Percentiles rank a stretch among this genome's conserved stretches.
Evolutionary conservation across 768 basidiomycete genomes (phyloP).

Genomic region (Calocera viscosa): DNA sequence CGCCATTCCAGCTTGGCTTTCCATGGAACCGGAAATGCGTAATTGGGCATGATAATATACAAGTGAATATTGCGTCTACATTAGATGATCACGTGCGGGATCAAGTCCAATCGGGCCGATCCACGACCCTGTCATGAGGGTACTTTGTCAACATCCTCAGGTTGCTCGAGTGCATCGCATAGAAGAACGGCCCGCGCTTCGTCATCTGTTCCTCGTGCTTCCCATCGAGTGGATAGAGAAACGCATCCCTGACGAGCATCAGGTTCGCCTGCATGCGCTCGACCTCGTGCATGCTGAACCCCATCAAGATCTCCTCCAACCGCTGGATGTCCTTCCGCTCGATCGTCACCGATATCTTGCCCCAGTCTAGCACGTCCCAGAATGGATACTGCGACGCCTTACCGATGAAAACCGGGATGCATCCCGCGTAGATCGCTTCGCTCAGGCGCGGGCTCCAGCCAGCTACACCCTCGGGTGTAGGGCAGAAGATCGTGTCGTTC

Average conservation of each 20-base stretch:
- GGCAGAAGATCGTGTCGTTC: conserved; percentile 24
- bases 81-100: too few species aligned
- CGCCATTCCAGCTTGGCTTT: too few species aligned
- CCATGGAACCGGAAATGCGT: too few species aligned
- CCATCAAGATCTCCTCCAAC: conserved; percentile 27
- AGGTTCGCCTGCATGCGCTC: conserved; percentile 30
- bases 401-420: conserved; percentile 32
- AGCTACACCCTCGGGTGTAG: conserved; percentile 25
- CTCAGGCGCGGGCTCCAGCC: conserved; percentile 30
- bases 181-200: conserved; percentile 30
- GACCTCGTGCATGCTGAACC: conserved; percentile 21
- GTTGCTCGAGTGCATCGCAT: conserved; percentile 27
- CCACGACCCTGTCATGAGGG: conserved; percentile 12
- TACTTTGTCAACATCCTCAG: conserved; percentile 27
- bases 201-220: conserved; percentile 25
- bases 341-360: conserved; percentile 29
- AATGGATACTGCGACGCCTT: conserved; percentile 31
- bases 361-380: conserved; percentile 30
- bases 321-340: conserved; percentile 28
- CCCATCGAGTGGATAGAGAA: conserved; percentile 28
- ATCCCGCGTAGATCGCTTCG: conserved; percentile 34
- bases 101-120: too few species aligned
- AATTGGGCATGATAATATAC: too few species aligned
- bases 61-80: too few species aligned
- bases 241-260: conserved; percentile 29